Conservation (phyloP, 108 stramenopile genomes). For the Cyclotella cryptica region DNA sequence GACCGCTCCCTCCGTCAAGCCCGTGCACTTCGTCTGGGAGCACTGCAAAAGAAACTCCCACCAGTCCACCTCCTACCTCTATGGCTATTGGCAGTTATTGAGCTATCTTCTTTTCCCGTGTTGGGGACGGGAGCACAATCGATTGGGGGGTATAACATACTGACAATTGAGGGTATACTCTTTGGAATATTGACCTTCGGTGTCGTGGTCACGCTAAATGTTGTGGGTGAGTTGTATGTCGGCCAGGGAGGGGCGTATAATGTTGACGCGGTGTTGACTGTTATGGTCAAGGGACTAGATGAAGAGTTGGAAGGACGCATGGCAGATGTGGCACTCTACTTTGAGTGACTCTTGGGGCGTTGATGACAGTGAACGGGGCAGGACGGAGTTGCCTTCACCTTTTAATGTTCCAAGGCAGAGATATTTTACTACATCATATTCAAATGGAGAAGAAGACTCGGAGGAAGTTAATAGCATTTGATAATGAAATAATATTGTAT, state of each 20-base stretch:
- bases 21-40: slow-evolving; percentile 76
- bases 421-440: slow-evolving; percentile 4
- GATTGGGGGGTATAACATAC: slow-evolving; percentile 82
- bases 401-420: background rate
- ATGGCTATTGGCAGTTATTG: slow-evolving; percentile 78
- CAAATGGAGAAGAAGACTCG: background rate
- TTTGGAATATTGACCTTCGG: slow-evolving; percentile 89
- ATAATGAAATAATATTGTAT: background rate
- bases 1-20: slow-evolving; percentile 84
- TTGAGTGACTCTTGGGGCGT: background rate
- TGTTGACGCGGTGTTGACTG: slow-evolving; percentile 75
- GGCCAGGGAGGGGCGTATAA: slow-evolving; percentile 89
- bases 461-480: slow-evolving; percentile 2
- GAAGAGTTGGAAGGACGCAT: slow-evolving; percentile 79
- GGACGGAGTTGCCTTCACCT: slow-evolving; percentile 1
- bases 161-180: slow-evolving; percentile 80
- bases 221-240: slow-evolving; percentile 81
- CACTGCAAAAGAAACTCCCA: slow-evolving; percentile 84
- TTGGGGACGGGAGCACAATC: slow-evolving; percentile 86
- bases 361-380: background rate
- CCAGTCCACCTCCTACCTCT: slow-evolving; percentile 74
- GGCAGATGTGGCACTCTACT: slow-evolving; percentile 39
- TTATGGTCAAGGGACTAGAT: slow-evolving; percentile 87
- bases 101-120: slow-evolving; percentile 80
- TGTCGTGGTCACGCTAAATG: slow-evolving; percentile 77